phyloP scores from a whole-genome alignment of 1,284 basidiomycete genomes.

The Xanthoconium separans region DNA sequence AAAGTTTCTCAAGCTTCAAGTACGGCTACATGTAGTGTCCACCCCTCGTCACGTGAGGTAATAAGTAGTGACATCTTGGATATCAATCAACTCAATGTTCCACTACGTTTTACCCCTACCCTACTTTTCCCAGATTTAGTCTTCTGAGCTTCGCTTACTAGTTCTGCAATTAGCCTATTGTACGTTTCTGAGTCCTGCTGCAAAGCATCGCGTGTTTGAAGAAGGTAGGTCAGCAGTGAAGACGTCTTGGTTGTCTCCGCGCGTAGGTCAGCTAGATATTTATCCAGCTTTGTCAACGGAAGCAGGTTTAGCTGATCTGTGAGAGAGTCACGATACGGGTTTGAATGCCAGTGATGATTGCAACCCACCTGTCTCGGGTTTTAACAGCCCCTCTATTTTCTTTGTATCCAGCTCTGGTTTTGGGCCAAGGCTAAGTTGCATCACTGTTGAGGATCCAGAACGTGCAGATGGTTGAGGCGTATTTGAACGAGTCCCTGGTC shows the following conservation, averaged over 20 bases:
- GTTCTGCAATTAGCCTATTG: constrained; percentile 76
- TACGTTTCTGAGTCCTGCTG: constrained; percentile 88
- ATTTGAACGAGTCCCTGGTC: constrained; percentile 48
- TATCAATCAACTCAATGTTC: constrained; percentile 36
- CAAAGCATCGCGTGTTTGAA: constrained; percentile 81
- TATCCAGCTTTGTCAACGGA: constrained; percentile 64
- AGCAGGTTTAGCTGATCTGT: constrained; percentile 71
- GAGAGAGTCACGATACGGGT: constrained; percentile 3
- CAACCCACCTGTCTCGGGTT: constrained; percentile 61
- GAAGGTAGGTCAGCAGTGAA: constrained; percentile 70
- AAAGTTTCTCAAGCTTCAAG: constrained; percentile 14
- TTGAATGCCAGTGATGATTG: constrained; percentile 5
- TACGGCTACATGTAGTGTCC: constrained; percentile 1
- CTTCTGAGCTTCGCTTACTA: constrained; percentile 82
- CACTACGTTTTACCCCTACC: constrained; percentile 48
- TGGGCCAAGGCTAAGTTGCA: constrained; percentile 65
- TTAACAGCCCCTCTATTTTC: constrained; percentile 65
- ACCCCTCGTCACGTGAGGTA: constrained; percentile 22
- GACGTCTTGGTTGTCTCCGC: constrained; percentile 72
- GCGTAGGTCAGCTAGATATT: constrained; percentile 64
- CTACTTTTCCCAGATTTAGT: constrained; percentile 62
- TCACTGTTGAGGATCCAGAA: constrained; percentile 32
- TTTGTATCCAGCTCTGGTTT: constrained; percentile 69
- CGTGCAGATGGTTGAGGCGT: constrained; percentile 54
- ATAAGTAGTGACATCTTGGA: neutral